These are phyloP conservation scores for Leccinum subgranulosum DNA, from an alignment of 768 basidiomycete genomes.

Conservation along the genomic window DNA sequence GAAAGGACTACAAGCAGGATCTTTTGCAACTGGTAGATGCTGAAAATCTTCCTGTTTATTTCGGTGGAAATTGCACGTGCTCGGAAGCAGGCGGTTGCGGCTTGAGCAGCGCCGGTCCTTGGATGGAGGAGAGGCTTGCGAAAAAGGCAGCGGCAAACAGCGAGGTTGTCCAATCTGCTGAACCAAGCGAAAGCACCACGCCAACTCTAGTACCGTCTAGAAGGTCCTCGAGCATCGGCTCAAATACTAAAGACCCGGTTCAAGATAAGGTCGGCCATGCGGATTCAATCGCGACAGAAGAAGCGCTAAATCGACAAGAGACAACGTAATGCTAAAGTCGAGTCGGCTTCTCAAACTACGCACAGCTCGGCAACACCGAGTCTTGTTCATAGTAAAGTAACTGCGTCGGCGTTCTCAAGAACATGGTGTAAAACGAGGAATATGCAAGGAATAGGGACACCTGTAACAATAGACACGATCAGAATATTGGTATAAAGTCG, in stretches of 20 bases:
- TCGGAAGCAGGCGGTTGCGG: constrained; percentile 53
- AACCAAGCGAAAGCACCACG: neutral
- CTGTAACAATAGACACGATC: constrained; percentile 21
- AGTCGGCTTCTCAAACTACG: neutral
- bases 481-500: constrained; percentile 92
- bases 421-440: neutral
- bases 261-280: constrained; percentile 9
- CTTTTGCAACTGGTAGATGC: constrained; percentile 60
- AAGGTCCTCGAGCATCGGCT: constrained; percentile 2
- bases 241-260: neutral
- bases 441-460: constrained; percentile 9
- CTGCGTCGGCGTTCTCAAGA: neutral
- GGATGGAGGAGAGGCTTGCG: constrained; percentile 54
- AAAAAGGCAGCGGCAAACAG: constrained; percentile 12
- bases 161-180: neutral
- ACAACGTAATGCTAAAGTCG: constrained; percentile 2
- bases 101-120: constrained; percentile 64
- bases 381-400: neutral
- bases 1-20: constrained; percentile 52
- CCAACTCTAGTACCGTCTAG: constrained; percentile 1
- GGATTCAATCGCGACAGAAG: neutral
- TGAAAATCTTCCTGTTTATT: constrained; percentile 55
- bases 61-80: constrained; percentile 71
- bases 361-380: neutral
- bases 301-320: neutral